Evolutionary conservation across 179 eudicot genomes (phyloP), one percentile per base, ranked within the genome.

Genomic region (Nepenthes alata): DNA sequence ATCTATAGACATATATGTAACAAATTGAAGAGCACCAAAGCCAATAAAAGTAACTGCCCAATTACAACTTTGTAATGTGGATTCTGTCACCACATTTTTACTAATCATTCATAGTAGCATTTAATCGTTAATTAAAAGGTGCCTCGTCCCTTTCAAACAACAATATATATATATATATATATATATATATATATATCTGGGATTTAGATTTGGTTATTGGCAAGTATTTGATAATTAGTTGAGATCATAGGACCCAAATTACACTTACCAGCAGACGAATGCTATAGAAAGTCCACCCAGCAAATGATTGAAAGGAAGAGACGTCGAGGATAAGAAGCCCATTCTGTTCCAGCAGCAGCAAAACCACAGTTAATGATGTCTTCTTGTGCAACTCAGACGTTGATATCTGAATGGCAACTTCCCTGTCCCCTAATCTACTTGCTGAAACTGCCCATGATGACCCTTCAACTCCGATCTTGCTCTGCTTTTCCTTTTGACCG

Each of bases 211-310:
- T 50, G 6, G 11, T 11, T 11, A 50, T n/a, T 3, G 14, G 11
- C 2, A 54, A 15, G 16, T 10, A 34, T 34, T 7, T 15, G 5
- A 35, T 14, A 34, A 13, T 54, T 5, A 34, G 15, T 14, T 5
- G 10, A 14, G 15, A 54, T 1, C 0, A 54, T 34, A 54, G 37
- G 9, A 11, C 36, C 10, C 0, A 14, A 34, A 54, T 0, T 3
- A 14, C 3, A 12, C 35, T 15, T 75, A 85, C 91, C 88, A 74
- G 75, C 58, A 87, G 67, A 72, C 82, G 88, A 35, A 85, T 14
- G 63, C 69, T 80, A 68, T 67, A 67, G 76, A 84, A 77, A 37
- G 74, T 63, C 61, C 65, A 67, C n/a, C 75, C 85, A 57, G 81
- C 81, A 75, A 55, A 71, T 51, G 84, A 72, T 15, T 75, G 64